Evolutionary conservation across 148 eudicot genomes (phyloP).

Genomic region (Heliosperma pusillum): DNA sequence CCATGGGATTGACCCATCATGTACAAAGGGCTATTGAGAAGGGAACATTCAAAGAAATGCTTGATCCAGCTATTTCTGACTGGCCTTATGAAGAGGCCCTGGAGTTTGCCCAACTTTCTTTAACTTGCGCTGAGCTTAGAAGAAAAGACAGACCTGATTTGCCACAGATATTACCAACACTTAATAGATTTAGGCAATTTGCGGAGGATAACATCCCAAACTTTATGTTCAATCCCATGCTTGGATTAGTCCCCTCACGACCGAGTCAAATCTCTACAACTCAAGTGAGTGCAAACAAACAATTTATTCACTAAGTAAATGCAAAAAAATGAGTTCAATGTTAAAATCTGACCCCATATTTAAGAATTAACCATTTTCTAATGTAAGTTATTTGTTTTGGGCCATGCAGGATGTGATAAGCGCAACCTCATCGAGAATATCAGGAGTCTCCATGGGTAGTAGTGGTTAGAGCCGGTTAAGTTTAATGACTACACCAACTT

Average conservation of each 20-base stretch:
- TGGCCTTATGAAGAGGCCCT: constrained; percentile 63
- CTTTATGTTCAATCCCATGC: not conserved
- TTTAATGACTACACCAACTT: not conserved
- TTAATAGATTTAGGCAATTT: constrained; percentile 42
- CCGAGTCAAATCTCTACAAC: not conserved
- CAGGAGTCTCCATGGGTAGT: constrained; percentile 8
- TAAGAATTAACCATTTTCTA: too few species aligned
- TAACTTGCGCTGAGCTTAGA: constrained; percentile 60
- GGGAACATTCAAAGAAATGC: constrained; percentile 39
- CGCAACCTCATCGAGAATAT: constrained; percentile 13
- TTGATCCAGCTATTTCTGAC: constrained; percentile 43
- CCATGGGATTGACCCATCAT: constrained; percentile 67
- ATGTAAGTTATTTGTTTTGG: not conserved
- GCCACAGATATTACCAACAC: constrained; percentile 48
- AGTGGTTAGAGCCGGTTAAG: constrained; percentile 14
- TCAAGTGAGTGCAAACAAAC: constrained; percentile 18
- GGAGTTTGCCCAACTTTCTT: constrained; percentile 41
- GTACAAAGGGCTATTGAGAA: constrained; percentile 43
- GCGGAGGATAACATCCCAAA: constrained; percentile 42
- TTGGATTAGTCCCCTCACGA: not conserved
- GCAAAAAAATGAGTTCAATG: not conserved
- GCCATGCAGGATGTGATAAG: constrained; percentile 30
- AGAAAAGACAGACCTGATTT: constrained; percentile 70
- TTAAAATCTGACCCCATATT: not conserved
- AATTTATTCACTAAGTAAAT: not conserved